Percentiles rank a stretch among this genome's conserved stretches.
These are phyloP conservation scores for Hypomyces perniciosus DNA, from an alignment of 2,329 filamentous ascomycete genomes.

Conservation along the genomic window DNA sequence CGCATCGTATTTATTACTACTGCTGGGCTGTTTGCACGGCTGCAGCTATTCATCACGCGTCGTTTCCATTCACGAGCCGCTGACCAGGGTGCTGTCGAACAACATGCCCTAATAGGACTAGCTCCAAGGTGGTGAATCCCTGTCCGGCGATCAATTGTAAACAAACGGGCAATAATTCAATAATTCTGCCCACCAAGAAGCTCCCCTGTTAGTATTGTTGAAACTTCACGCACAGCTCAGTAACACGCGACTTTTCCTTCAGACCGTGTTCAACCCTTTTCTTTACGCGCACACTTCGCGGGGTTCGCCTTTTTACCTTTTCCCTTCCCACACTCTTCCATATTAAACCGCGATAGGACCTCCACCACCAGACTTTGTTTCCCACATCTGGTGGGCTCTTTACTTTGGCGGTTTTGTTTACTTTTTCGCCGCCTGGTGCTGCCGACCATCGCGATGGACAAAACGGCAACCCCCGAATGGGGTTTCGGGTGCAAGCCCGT, in stretches of 20 bases:
- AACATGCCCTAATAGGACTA: background rate
- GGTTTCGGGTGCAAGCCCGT: slow-evolving; percentile 13
- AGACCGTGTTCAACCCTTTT: background rate
- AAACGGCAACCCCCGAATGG: slow-evolving; percentile 14
- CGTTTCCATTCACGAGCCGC: slow-evolving; percentile 1
- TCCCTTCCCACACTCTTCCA: too few species aligned
- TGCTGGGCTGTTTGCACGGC: background rate
- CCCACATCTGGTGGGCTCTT: background rate
- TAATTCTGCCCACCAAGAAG: background rate
- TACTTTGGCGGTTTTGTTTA: background rate
- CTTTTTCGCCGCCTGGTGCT: background rate
- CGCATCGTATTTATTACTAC: too few species aligned
- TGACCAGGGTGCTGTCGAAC: background rate
- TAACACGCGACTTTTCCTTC: slow-evolving; percentile 8
- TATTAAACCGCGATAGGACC: too few species aligned
- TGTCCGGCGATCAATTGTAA: slow-evolving; percentile 4
- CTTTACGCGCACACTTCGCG: slow-evolving; percentile 1
- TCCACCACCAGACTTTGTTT: too few species aligned
- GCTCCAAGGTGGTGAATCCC: background rate
- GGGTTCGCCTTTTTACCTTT: too few species aligned
- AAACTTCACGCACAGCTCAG: background rate
- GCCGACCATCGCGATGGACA: slow-evolving; percentile 15
- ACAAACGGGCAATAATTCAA: slow-evolving; percentile 5
- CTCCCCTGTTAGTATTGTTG: too few species aligned
- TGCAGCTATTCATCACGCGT: slow-evolving; percentile 4